These are phyloP conservation scores for Andrographis paniculata DNA, from an alignment of 305 asterid genomes.

Conservation along the genomic window DNA sequence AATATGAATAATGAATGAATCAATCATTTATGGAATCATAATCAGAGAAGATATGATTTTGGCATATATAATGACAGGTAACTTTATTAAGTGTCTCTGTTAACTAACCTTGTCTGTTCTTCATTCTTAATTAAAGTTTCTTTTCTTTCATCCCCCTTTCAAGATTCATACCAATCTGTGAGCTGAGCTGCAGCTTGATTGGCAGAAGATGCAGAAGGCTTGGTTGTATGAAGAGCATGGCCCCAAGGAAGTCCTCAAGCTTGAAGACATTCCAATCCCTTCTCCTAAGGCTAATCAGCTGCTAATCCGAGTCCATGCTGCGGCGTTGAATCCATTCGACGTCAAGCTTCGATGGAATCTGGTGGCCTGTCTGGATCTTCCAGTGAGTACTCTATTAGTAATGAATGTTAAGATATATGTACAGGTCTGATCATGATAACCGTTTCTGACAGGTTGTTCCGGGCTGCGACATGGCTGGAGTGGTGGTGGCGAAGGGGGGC, in stretches of 20 bases:
- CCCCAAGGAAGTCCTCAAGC: slow-evolving; percentile 42
- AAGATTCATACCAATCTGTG: no score
- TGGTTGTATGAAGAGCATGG: slow-evolving; percentile 58
- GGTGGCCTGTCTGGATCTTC: slow-evolving; percentile 25
- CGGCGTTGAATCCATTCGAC: slow-evolving; percentile 64
- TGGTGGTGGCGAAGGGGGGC: slow-evolving; percentile 40
- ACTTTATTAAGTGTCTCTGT: no score
- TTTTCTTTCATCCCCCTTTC: no score
- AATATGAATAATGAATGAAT: no score
- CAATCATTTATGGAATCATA: no score
- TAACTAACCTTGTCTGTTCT: no score
- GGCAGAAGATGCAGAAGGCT: slow-evolving; percentile 39
- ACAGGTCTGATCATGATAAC: no score
- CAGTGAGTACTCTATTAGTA: slow-evolving; percentile 21
- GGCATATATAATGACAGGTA: no score
- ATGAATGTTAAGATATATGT: neutral
- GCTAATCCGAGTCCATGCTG: slow-evolving; percentile 44
- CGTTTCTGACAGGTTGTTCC: slow-evolving; percentile 44
- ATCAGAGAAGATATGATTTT: no score
- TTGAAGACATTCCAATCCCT: slow-evolving; percentile 40
- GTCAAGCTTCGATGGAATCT: slow-evolving; percentile 43
- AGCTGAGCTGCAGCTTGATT: no score
- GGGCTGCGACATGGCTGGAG: slow-evolving; percentile 65
- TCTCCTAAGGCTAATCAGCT: slow-evolving; percentile 34
- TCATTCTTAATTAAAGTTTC: no score